Conservation (phyloP, 179 eudicot species). For the Spergularia azorica region DNA sequence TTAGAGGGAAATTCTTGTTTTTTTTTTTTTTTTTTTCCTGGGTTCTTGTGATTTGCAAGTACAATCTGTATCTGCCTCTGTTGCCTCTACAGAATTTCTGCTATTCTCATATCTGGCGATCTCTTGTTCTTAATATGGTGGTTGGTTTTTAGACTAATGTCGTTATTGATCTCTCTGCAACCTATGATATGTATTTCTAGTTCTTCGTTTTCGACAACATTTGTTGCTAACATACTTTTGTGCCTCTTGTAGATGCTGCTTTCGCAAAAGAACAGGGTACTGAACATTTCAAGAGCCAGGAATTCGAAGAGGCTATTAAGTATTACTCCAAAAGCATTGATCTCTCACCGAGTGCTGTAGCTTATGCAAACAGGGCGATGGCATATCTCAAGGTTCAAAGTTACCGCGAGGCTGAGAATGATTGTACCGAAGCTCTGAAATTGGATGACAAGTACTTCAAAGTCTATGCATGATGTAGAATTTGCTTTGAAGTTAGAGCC, state of each 20-base stretch:
- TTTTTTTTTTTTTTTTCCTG: too few relatives aligned
- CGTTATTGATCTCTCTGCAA: too few relatives aligned
- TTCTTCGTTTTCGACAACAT: neutral
- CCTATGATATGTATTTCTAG: neutral
- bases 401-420: neutral
- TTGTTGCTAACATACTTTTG: neutral
- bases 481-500: conserved; percentile 12
- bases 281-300: conserved; percentile 10
- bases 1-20: too few relatives aligned
- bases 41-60: too few relatives aligned
- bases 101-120: too few relatives aligned
- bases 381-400: conserved; percentile 3
- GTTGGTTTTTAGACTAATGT: too few relatives aligned
- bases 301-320: neutral
- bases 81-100: too few relatives aligned
- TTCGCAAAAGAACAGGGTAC: conserved; percentile 9
- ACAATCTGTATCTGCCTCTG: too few relatives aligned
- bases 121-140: too few relatives aligned
- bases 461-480: conserved; percentile 3
- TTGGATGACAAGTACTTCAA: conserved; percentile 7
- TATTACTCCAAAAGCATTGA: conserved; percentile 8
- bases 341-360: neutral
- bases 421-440: conserved; percentile 3
- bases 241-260: conserved; percentile 6
- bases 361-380: conserved; percentile 14